These are phyloP conservation scores for Durio zibethinus DNA, from an alignment of 345 rosid species.

Conservation along the genomic window DNA sequence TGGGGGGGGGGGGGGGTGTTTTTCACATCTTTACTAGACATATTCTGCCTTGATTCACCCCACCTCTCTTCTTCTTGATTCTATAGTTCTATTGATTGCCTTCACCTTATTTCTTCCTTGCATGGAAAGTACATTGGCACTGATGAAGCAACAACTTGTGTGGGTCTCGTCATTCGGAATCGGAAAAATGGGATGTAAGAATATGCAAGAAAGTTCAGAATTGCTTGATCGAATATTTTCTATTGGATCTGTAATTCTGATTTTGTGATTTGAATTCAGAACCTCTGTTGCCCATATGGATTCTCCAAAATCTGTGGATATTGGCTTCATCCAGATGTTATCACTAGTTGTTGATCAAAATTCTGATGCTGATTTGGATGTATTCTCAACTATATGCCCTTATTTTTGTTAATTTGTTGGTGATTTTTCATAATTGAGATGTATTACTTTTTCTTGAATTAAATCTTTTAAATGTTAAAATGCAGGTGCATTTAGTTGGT, in stretches of 20 bases:
- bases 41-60: neutral
- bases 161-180: slow-evolving; percentile 73
- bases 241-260: neutral
- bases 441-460: neutral
- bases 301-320: slow-evolving; percentile 55
- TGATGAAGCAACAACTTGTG: slow-evolving; percentile 91
- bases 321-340: slow-evolving; percentile 72
- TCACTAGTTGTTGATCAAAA: slow-evolving; percentile 36
- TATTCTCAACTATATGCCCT: slow-evolving; percentile 20
- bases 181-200: slow-evolving; percentile 65
- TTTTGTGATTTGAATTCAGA: slow-evolving; percentile 39
- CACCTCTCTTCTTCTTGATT: neutral
- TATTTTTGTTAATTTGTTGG: neutral
- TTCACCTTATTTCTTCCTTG: slow-evolving; percentile 1
- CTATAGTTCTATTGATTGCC: neutral
- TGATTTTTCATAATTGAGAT: neutral
- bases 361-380: slow-evolving; percentile 60
- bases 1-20: too few relatives aligned
- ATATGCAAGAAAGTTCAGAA: neutral
- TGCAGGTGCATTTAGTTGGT: slow-evolving; percentile 89
- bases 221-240: neutral
- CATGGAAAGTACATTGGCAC: slow-evolving; percentile 60
- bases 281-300: slow-evolving; percentile 88
- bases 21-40: neutral
- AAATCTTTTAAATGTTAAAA: neutral